These are phyloP conservation scores for Dictyophora rubrovolvata DNA, from an alignment of 768 basidiomycete genomes.

Conservation along the genomic window DNA sequence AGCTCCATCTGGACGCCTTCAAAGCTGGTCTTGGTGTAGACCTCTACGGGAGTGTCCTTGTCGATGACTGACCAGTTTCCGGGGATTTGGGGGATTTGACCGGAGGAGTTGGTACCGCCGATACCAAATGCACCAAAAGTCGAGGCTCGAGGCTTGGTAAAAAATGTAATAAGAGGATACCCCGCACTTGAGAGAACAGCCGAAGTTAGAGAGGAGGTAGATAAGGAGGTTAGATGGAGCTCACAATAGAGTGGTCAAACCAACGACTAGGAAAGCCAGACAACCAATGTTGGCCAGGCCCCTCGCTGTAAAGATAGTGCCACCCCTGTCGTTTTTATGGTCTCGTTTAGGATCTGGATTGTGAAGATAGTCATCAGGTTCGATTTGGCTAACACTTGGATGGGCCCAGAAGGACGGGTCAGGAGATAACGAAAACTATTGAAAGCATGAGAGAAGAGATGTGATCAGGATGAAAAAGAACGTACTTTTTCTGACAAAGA, in stretches of 20 bases:
- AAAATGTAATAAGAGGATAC: constrained; percentile 52
- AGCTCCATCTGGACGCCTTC: constrained; percentile 52
- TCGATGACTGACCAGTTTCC: constrained; percentile 67
- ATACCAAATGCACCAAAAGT: constrained; percentile 57
- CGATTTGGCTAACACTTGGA: constrained; percentile 43
- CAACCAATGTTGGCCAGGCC: constrained; percentile 68
- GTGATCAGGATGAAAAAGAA: constrained; percentile 1
- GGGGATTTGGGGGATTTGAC: constrained; percentile 47
- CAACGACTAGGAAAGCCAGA: constrained; percentile 42
- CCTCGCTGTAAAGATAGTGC: constrained; percentile 54
- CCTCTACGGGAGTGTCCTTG: constrained; percentile 54
- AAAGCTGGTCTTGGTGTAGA: constrained; percentile 44
- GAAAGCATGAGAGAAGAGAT: neutral
- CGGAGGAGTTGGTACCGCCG: constrained; percentile 67
- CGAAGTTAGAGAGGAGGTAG: neutral
- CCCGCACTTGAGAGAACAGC: constrained; percentile 30
- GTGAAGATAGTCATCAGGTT: constrained; percentile 64
- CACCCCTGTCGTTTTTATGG: constrained; percentile 43
- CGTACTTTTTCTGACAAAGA: constrained; percentile 54
- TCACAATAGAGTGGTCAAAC: constrained; percentile 51
- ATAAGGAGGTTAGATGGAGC: constrained; percentile 16
- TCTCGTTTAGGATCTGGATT: constrained; percentile 62
- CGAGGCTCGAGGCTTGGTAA: constrained; percentile 34
- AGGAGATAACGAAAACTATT: constrained; percentile 61
- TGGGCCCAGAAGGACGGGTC: constrained; percentile 68